phyloP scores from a whole-genome alignment of 164 flowering plant genomes.

The Chimonanthus salicifolius region DNA sequence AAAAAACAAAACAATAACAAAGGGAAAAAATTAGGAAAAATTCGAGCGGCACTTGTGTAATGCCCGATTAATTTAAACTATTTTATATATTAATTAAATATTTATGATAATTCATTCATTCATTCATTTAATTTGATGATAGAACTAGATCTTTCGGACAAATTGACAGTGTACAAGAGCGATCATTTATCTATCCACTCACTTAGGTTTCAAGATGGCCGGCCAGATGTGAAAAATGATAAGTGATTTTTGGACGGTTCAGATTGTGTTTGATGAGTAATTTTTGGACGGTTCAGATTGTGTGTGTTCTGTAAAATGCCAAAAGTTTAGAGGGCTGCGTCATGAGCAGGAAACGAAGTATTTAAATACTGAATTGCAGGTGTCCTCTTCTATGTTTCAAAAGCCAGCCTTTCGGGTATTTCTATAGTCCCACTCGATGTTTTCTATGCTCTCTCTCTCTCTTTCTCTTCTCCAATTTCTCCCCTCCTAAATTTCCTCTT shows the following conservation, averaged over 20 bases:
- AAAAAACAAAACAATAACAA: too few species aligned
- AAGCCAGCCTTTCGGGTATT: constrained; percentile 21
- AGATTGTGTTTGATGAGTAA: neutral
- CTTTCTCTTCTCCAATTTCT: neutral
- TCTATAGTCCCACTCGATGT: constrained; percentile 19
- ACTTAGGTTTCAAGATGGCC: neutral
- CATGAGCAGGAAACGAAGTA: neutral
- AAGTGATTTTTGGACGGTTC: neutral
- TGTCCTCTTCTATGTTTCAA: neutral
- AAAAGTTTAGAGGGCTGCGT: neutral
- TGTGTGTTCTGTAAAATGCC: neutral
- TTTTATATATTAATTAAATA: too few species aligned
- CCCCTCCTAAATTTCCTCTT: neutral
- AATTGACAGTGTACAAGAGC: too few species aligned
- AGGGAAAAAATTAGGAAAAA: too few species aligned
- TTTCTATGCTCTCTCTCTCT: constrained; percentile 8
- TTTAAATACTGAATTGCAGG: neutral
- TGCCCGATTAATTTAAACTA: too few species aligned
- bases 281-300: too few species aligned
- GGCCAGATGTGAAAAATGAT: neutral
- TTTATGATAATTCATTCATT: too few species aligned
- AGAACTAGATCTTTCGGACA: too few species aligned
- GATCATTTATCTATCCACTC: too few species aligned
- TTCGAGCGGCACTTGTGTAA: too few species aligned
- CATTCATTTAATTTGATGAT: too few species aligned